A percentile compares a stretch with the other conserved stretches of the same genome.
These are phyloP conservation scores for Tricharina praecox DNA, from an alignment of 495 filamentous ascomycete genomes.

Conservation along the genomic window DNA sequence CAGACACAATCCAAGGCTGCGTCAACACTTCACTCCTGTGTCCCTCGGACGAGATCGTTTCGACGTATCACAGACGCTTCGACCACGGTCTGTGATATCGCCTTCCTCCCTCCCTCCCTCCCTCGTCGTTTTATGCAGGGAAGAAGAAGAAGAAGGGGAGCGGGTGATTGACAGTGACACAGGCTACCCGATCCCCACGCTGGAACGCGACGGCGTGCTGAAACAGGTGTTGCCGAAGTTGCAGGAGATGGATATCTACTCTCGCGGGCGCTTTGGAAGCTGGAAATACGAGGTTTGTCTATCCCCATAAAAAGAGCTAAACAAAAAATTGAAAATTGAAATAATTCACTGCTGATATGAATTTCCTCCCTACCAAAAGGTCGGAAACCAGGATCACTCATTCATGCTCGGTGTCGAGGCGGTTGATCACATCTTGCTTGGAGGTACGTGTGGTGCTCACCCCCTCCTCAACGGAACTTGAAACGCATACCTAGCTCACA, in stretches of 20 bases:
- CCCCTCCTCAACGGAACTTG: not conserved
- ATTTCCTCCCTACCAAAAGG: conserved; percentile 9
- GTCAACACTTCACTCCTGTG: conserved; percentile 94
- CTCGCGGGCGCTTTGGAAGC: conserved; percentile 90
- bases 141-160: not conserved
- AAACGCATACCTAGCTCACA: no score
- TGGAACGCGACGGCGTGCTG: conserved; percentile 90
- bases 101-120: not conserved
- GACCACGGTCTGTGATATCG: conserved; percentile 49
- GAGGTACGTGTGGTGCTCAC: conserved; percentile 25
- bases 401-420: conserved; percentile 99
- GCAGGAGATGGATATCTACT: conserved; percentile 79
- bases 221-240: conserved; percentile 85
- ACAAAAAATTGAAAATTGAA: not conserved
- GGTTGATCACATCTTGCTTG: conserved; percentile 86
- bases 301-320: no score
- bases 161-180: not conserved
- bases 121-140: not conserved
- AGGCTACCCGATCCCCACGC: conserved; percentile 85
- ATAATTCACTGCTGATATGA: no score
- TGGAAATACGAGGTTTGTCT: conserved; percentile 81
- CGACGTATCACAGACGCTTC: conserved; percentile 95
- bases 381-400: conserved; percentile 89
- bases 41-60: conserved; percentile 83
- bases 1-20: conserved; percentile 85